Percentiles rank a stretch among this genome's conserved stretches.
These are phyloP conservation scores for Leccinum pallidistipes DNA, from an alignment of 1,284 basidiomycete species.

Conservation along the genomic window DNA sequence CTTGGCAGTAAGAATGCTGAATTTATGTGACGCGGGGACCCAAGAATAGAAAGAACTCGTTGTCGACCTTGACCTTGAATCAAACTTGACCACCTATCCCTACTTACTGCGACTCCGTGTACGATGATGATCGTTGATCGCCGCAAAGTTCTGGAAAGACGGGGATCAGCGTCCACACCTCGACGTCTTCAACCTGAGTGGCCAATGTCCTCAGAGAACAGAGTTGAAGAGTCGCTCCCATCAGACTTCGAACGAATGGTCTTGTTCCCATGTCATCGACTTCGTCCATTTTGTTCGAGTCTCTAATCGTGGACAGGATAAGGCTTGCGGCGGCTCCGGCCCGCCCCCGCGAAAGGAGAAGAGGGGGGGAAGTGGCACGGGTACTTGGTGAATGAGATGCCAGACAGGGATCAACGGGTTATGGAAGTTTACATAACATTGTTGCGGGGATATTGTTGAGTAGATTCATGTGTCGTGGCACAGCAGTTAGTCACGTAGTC, in stretches of 20 bases:
- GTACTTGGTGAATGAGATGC: too few relatives aligned
- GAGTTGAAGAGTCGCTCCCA: not conserved
- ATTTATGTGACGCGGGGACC: too few relatives aligned
- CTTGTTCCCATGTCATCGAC: conserved; percentile 1
- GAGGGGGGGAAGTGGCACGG: too few relatives aligned
- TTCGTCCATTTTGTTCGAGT: not conserved
- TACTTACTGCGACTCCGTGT: not conserved
- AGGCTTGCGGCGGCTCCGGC: too few relatives aligned
- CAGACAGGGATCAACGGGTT: too few relatives aligned
- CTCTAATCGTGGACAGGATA: not conserved
- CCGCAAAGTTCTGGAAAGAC: not conserved
- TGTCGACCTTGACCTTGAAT: not conserved
- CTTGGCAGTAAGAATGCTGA: too few relatives aligned
- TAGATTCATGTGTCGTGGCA: too few relatives aligned
- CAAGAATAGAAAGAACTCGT: not conserved
- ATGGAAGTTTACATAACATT: too few relatives aligned
- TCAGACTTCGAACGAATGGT: not conserved
- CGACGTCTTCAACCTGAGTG: not conserved
- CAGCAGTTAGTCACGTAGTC: too few relatives aligned
- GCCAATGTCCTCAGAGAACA: not conserved
- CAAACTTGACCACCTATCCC: not conserved
- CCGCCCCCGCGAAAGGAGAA: conserved; percentile 33
- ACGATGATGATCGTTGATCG: not conserved
- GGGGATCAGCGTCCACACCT: not conserved
- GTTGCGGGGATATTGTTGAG: too few relatives aligned